Percentiles rank a stretch among this genome's conserved stretches.
Conservation (phyloP, 257 asterid genomes). For the Lycium barbarum region DNA sequence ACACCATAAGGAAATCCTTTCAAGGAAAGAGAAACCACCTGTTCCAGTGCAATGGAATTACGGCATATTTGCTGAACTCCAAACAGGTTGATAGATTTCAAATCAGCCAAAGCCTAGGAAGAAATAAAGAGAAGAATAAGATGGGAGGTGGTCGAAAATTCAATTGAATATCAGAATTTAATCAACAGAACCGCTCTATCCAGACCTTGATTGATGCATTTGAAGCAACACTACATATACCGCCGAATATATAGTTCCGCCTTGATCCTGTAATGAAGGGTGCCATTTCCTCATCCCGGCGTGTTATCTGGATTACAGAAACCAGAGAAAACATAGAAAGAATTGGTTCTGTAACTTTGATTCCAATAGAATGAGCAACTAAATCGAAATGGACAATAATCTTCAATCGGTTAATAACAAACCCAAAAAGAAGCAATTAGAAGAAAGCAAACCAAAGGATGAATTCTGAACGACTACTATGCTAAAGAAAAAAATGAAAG, state of each 20-base stretch:
- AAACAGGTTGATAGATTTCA: conserved; percentile 92
- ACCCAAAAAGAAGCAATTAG: not conserved
- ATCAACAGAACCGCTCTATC: conserved; percentile 24
- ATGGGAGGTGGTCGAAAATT: not conserved
- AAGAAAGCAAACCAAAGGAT: not conserved
- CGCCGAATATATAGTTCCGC: conserved; percentile 95
- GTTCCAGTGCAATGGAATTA: conserved; percentile 96
- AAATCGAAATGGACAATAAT: not conserved
- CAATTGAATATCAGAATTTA: conserved; percentile 20
- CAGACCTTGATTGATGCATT: conserved; percentile 82
- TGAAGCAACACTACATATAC: conserved; percentile 86
- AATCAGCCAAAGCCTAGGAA: conserved; percentile 86
- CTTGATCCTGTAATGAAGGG: conserved; percentile 84
- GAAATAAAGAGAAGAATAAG: conserved; percentile 27
- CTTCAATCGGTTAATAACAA: conserved; percentile 22
- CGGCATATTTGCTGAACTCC: conserved; percentile 99
- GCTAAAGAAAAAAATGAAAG: not conserved
- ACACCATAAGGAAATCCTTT: conserved; percentile 14
- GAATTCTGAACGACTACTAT: not conserved
- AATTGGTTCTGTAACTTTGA: not conserved
- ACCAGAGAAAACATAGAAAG: conserved; percentile 22
- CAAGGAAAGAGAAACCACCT: conserved; percentile 52
- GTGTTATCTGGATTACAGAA: conserved; percentile 72
- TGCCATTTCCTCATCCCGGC: conserved; percentile 96
- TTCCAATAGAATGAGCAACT: conserved; percentile 17